A percentile compares a stretch with the other conserved stretches of the same genome.
Evolutionary conservation across 208 protist genomes (phyloP).

Genomic region (Leishmania aethiopica): DNA sequence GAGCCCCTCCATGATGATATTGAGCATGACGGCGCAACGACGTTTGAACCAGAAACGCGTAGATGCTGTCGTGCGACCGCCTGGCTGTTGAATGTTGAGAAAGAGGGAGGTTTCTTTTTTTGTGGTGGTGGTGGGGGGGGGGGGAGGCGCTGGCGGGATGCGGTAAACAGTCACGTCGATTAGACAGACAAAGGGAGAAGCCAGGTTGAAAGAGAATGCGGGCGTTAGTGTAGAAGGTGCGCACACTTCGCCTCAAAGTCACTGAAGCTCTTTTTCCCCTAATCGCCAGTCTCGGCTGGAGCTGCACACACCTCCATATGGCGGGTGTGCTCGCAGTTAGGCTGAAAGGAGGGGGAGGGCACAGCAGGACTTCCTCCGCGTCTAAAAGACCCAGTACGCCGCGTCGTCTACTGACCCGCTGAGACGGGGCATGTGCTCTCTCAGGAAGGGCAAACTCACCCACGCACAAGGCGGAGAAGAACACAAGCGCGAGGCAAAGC

Average conservation of each 20-base stretch:
- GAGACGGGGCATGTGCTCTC: neutral
- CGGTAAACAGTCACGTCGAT: neutral
- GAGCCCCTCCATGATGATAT: conserved; percentile 10
- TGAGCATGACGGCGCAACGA: neutral
- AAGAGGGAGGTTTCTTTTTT: neutral
- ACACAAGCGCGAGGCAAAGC: neutral
- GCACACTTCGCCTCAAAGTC: neutral
- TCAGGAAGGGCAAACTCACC: neutral
- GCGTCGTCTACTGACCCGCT: no score
- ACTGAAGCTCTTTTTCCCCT: neutral
- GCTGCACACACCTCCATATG: neutral
- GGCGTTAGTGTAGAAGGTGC: neutral
- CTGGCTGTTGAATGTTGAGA: neutral
- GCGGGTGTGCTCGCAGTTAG: neutral
- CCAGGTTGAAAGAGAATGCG: conserved; percentile 7
- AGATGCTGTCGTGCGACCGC: neutral
- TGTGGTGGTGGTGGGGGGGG: no score
- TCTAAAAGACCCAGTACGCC: neutral
- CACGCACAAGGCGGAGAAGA: neutral
- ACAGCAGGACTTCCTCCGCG: neutral
- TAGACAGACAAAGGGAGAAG: neutral
- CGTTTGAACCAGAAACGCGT: neutral
- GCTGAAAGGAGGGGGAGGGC: neutral
- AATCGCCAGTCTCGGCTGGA: neutral
- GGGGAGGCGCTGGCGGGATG: neutral